phyloP scores from a whole-genome alignment of 1,284 basidiomycete genomes.

The Lignosus rhinocerotis region DNA sequence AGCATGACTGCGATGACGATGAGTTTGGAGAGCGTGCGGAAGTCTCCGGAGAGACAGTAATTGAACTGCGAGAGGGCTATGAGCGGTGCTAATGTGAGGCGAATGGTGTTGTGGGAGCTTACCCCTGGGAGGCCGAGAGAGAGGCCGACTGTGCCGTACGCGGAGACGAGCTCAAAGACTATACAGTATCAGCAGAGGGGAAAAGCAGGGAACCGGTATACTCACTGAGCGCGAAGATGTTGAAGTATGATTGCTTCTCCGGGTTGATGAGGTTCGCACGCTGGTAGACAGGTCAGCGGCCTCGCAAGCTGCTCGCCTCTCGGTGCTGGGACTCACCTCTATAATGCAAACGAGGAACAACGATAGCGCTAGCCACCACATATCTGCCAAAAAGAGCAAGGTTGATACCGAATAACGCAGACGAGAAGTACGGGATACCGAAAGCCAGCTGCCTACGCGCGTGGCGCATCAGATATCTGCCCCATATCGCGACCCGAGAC shows the following conservation, averaged over 20 bases:
- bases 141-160: constrained; percentile 72
- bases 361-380: constrained; percentile 86
- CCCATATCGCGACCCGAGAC: constrained; percentile 64
- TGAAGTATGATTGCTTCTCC: constrained; percentile 58
- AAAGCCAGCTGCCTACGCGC: constrained; percentile 88
- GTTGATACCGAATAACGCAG: background rate
- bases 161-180: constrained; percentile 69
- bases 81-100: too few relatives aligned
- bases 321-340: constrained; percentile 54
- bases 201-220: background rate
- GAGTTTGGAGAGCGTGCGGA: constrained; percentile 71
- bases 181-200: background rate
- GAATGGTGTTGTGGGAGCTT: constrained; percentile 15
- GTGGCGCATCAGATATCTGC: constrained; percentile 76
- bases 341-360: constrained; percentile 86
- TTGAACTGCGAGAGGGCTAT: constrained; percentile 46
- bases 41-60: constrained; percentile 65
- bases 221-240: constrained; percentile 50
- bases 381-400: constrained; percentile 50
- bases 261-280: constrained; percentile 47
- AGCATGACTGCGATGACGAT: constrained; percentile 77
- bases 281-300: constrained; percentile 35
- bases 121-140: constrained; percentile 67
- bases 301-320: background rate
- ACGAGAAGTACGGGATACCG: constrained; percentile 43